These are phyloP conservation scores for Ceratocystis eucalypticola DNA, from an alignment of 2,329 filamentous ascomycete species.

Conservation along the genomic window DNA sequence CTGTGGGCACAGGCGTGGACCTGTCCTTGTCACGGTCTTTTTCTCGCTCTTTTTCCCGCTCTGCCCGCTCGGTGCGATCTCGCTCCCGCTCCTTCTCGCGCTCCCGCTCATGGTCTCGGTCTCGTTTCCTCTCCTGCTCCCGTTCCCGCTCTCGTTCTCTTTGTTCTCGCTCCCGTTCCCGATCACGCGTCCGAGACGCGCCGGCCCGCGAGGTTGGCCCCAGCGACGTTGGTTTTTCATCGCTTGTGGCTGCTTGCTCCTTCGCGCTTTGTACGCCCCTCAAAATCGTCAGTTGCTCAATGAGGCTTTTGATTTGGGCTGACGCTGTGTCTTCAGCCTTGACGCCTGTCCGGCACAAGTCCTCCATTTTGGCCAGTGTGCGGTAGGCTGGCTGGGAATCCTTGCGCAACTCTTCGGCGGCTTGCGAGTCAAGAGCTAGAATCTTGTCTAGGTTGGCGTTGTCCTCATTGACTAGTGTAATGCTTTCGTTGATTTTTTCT, in stretches of 20 bases:
- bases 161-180: constrained; percentile 16
- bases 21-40: constrained; percentile 22
- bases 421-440: constrained; percentile 31
- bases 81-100: constrained; percentile 6
- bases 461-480: constrained; percentile 31
- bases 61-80: constrained; percentile 1
- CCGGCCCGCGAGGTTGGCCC: constrained; percentile 9
- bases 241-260: constrained; percentile 26
- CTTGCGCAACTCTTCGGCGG: constrained; percentile 29
- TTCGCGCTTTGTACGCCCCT: constrained; percentile 33
- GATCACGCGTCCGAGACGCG: constrained; percentile 14
- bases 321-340: constrained; percentile 31
- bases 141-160: constrained; percentile 8
- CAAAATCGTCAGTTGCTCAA: constrained; percentile 33
- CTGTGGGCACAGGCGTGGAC: constrained; percentile 14
- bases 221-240: constrained; percentile 1
- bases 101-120: constrained; percentile 8
- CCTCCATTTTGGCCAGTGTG: constrained; percentile 32
- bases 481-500: constrained; percentile 29
- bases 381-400: constrained; percentile 23
- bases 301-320: constrained; percentile 27
- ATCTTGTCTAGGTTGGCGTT: constrained; percentile 31
- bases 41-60: constrained; percentile 21
- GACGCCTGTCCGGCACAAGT: constrained; percentile 32
- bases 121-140: constrained; percentile 8